Conservation (phyloP, 2,329 filamentous ascomycete species). For the Talaromyces pinophilus region DNA sequence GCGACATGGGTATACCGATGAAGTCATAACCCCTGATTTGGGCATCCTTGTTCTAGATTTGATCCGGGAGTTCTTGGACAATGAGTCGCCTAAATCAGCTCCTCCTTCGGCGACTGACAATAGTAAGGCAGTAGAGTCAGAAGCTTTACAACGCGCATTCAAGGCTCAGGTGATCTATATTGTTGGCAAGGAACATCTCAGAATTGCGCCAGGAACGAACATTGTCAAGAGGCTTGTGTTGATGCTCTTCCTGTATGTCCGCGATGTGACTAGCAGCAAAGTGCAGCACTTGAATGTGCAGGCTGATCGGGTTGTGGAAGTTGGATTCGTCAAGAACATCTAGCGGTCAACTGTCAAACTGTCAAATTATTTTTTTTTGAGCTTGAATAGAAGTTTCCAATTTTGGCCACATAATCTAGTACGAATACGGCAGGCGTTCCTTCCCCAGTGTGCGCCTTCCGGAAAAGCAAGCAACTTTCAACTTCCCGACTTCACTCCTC, state of each 20-base stretch:
- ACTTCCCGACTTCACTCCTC: neutral
- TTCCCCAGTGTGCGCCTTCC: neutral
- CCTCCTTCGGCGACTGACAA: constrained; percentile 5
- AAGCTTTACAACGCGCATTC: constrained; percentile 46
- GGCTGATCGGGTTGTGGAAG: constrained; percentile 42
- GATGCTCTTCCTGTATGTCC: constrained; percentile 40
- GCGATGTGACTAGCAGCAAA: constrained; percentile 43
- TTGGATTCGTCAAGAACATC: constrained; percentile 46
- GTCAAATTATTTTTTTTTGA: neutral
- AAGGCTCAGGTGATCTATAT: constrained; percentile 55
- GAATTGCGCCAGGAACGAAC: constrained; percentile 33
- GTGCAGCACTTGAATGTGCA: constrained; percentile 41
- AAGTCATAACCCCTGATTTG: constrained; percentile 66
- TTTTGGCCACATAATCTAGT: neutral
- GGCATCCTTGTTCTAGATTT: constrained; percentile 62
- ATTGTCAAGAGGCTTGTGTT: constrained; percentile 33
- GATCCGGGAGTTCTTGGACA: constrained; percentile 54
- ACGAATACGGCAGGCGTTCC: neutral
- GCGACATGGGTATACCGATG: constrained; percentile 72
- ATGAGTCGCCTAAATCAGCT: constrained; percentile 24
- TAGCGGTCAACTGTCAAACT: constrained; percentile 20
- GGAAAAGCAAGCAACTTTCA: neutral
- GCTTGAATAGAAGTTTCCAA: neutral
- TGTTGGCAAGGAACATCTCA: constrained; percentile 45
- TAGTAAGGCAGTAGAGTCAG: constrained; percentile 27